Evolutionary conservation across 192 early-diverging fungal species (phyloP).

Genomic region (Gonapodya sp.): DNA sequence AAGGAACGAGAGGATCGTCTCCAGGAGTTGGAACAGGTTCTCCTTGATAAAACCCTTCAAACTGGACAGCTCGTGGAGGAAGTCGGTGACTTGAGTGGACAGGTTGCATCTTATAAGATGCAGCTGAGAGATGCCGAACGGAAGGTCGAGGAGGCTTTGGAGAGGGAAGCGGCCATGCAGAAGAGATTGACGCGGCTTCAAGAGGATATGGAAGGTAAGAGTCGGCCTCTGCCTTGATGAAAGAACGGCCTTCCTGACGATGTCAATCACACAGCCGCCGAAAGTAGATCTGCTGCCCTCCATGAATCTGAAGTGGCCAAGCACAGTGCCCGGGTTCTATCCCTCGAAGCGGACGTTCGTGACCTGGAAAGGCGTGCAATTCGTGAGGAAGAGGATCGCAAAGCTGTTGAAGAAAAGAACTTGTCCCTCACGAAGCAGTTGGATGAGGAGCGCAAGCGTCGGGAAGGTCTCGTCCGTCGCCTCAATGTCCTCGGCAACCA

Average conservation of each 20-base stretch:
- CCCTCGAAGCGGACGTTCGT: background rate
- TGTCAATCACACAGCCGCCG: too few relatives aligned
- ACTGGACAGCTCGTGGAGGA: background rate
- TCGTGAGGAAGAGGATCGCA: background rate
- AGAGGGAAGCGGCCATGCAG: background rate
- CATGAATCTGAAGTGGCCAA: background rate
- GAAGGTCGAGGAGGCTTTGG: background rate
- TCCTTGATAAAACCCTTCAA: background rate
- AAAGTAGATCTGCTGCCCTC: background rate
- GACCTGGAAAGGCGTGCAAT: background rate
- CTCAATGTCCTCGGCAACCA: background rate
- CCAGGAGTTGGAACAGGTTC: background rate
- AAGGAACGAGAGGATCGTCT: constrained; percentile 1
- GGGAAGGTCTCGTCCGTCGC: background rate
- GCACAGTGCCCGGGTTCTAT: background rate
- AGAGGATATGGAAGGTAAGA: background rate
- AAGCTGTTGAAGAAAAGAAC: background rate
- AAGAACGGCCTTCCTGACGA: too few relatives aligned
- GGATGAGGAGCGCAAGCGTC: background rate
- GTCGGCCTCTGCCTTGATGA: background rate
- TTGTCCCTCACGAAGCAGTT: background rate
- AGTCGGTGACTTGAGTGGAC: background rate
- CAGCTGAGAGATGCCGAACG: background rate
- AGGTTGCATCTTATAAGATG: background rate
- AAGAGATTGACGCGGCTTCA: background rate